These are phyloP conservation scores for Russula sp. DNA, from an alignment of 768 basidiomycete genomes.

Conservation along the genomic window DNA sequence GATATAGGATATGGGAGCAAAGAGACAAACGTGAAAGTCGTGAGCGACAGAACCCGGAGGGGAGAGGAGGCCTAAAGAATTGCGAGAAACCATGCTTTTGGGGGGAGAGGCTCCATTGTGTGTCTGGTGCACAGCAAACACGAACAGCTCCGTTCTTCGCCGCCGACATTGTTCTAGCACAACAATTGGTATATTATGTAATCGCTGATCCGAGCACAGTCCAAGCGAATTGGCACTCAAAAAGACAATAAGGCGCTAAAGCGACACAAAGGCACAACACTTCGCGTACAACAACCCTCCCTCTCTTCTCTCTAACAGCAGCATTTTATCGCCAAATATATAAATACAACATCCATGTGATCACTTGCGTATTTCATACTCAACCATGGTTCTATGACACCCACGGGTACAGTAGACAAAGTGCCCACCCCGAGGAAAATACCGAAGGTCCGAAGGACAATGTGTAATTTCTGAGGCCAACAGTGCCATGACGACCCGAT, in stretches of 20 bases:
- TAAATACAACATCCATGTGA: background rate
- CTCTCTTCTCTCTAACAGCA: background rate
- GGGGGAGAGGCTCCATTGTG: slow-evolving; percentile 24
- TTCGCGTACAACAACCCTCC: background rate
- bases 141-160: background rate
- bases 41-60: slow-evolving; percentile 21
- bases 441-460: slow-evolving; percentile 5
- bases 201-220: background rate
- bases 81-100: slow-evolving; percentile 22
- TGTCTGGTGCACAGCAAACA: slow-evolving; percentile 4
- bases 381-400: background rate
- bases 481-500: background rate
- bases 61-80: background rate
- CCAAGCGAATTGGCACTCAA: background rate
- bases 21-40: slow-evolving; percentile 12
- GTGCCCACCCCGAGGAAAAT: background rate
- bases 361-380: background rate
- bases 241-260: no score
- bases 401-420: background rate
- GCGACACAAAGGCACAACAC: background rate
- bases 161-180: slow-evolving; percentile 15
- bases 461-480: background rate
- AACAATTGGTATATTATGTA: slow-evolving; percentile 11
- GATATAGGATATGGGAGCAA: slow-evolving; percentile 5
- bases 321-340: background rate